phyloP scores from a whole-genome alignment of 83 land plant genomes.

The Picea mariana region DNA sequence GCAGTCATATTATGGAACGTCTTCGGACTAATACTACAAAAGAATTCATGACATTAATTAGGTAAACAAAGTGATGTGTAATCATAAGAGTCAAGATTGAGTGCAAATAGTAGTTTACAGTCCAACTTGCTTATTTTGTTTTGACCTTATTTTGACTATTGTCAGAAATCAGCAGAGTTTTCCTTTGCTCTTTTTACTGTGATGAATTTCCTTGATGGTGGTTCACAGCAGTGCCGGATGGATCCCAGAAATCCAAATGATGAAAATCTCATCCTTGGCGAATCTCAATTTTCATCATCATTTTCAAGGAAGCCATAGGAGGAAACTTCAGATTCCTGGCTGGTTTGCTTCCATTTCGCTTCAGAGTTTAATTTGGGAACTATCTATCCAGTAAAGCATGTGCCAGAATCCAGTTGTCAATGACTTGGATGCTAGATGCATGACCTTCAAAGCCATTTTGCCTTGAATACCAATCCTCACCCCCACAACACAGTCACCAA shows the following conservation, averaged over 20 bases:
- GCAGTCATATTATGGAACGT: background rate
- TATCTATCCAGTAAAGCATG: background rate
- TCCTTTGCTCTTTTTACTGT: background rate
- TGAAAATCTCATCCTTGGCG: background rate
- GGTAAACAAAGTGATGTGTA: background rate
- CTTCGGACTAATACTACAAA: background rate
- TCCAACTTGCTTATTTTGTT: background rate
- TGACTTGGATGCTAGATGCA: background rate
- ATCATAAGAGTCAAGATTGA: too few species aligned
- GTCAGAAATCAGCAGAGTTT: background rate
- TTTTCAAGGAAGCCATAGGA: constrained; percentile 2
- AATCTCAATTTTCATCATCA: background rate
- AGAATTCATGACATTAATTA: background rate
- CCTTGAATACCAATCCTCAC: background rate
- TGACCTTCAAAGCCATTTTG: background rate
- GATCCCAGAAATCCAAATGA: background rate
- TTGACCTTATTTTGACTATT: background rate
- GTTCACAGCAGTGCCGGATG: background rate
- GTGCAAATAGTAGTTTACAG: background rate
- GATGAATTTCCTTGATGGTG: background rate
- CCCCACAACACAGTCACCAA: background rate
- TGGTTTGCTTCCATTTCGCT: background rate
- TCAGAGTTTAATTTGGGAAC: background rate
- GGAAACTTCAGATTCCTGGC: background rate
- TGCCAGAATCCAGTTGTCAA: background rate